Conservation (phyloP, 2,329 filamentous ascomycete genomes). For the Colletotrichum horii region DNA sequence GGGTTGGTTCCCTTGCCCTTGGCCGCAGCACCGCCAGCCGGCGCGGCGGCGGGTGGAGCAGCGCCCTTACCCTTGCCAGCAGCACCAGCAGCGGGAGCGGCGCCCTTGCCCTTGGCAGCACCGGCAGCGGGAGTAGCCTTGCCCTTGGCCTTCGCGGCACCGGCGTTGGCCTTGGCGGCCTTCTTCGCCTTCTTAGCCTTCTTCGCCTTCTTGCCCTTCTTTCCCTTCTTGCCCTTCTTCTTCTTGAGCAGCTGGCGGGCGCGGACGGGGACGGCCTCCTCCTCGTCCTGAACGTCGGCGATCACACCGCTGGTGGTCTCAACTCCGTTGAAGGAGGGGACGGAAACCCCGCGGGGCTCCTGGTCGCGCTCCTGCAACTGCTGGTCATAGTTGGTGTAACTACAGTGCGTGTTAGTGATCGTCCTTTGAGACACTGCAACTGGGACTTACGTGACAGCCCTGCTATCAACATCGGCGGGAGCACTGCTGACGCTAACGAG, state of each 20-base stretch:
- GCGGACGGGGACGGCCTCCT: neutral
- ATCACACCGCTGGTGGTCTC: conserved; percentile 14
- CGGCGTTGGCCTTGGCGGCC: neutral
- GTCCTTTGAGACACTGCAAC: neutral
- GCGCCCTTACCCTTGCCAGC: conserved; percentile 6
- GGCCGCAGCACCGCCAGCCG: conserved; percentile 2
- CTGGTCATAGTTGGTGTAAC: conserved; percentile 7
- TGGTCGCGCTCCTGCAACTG: conserved; percentile 8
- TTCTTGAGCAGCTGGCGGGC: conserved; percentile 14
- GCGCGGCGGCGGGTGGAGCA: neutral
- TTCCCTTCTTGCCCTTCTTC: conserved; percentile 11
- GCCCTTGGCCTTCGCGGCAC: conserved; percentile 1
- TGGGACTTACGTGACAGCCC: conserved; percentile 12
- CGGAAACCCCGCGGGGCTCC: conserved; percentile 6
- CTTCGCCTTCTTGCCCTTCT: conserved; percentile 11
- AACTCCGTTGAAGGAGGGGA: conserved; percentile 12
- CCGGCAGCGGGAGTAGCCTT: neutral
- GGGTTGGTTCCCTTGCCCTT: conserved; percentile 7
- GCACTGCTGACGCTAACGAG: conserved; percentile 21
- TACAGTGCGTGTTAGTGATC: neutral
- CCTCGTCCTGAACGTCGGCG: conserved; percentile 5
- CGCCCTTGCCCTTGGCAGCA: conserved; percentile 5
- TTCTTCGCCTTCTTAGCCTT: conserved; percentile 7
- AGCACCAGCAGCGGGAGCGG: neutral
- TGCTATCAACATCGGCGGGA: conserved; percentile 15